These are phyloP conservation scores for Diplodia intermedia DNA, from an alignment of 2,329 filamentous ascomycete genomes.

Conservation along the genomic window DNA sequence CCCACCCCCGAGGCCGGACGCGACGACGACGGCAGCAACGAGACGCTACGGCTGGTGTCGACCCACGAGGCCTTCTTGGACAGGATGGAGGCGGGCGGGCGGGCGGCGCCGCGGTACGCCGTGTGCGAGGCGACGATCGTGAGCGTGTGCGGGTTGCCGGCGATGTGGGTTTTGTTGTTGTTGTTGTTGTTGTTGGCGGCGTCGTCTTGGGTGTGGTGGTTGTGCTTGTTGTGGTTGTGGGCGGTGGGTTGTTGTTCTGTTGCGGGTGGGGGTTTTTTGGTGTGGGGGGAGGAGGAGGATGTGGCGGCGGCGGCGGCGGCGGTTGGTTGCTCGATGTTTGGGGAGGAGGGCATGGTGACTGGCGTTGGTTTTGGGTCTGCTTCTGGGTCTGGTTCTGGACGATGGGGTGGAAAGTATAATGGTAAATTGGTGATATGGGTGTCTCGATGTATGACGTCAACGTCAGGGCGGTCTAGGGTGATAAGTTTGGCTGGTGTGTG, in stretches of 20 bases:
- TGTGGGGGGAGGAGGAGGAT: too few species aligned
- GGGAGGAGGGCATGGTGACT: too few species aligned
- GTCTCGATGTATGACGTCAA: slow-evolving; percentile 28
- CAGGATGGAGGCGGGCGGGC: slow-evolving; percentile 28
- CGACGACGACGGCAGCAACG: neutral
- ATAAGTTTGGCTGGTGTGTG: neutral
- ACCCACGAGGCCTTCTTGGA: slow-evolving; percentile 23
- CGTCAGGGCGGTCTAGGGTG: neutral
- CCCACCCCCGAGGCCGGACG: neutral
- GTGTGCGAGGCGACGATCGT: slow-evolving; percentile 38
- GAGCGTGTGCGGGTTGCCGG: slow-evolving; percentile 37
- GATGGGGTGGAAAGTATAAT: neutral
- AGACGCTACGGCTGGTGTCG: slow-evolving; percentile 27
- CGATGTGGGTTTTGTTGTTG: neutral
- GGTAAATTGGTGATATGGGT: too few species aligned
- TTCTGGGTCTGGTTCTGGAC: neutral
- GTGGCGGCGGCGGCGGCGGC: too few species aligned
- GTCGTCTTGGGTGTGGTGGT: neutral
- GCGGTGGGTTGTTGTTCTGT: too few species aligned
- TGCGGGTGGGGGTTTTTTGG: too few species aligned
- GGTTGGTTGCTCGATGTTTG: too few species aligned
- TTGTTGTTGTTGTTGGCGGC: neutral
- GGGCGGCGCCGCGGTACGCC: slow-evolving; percentile 35
- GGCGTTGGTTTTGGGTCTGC: neutral
- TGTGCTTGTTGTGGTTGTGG: neutral